Conservation (phyloP, 192 early-diverging fungal genomes). For the Piromyces finnis region DNA sequence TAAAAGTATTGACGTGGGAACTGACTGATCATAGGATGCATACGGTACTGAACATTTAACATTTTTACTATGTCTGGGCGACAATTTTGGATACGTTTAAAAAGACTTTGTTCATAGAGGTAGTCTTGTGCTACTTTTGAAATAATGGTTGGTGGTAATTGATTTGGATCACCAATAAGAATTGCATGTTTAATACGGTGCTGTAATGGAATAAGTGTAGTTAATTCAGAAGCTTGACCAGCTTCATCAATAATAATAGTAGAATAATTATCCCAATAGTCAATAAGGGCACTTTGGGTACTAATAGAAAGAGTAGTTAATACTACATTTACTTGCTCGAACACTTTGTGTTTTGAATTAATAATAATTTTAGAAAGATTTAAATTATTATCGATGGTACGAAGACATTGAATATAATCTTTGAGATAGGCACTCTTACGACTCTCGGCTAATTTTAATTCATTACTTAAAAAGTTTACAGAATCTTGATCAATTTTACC, state of each 20-base stretch:
- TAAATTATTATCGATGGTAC: not conserved
- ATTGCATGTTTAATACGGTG: conserved; percentile 64
- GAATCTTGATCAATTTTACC: conserved; percentile 2
- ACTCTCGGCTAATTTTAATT: conserved; percentile 3
- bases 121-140: conserved; percentile 45
- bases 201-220: conserved; percentile 71
- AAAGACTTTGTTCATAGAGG: conserved; percentile 73
- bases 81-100: conserved; percentile 62
- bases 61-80: conserved; percentile 47
- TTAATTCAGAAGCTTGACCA: conserved; percentile 76
- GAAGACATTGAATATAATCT: not conserved
- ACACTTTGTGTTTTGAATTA: conserved; percentile 34
- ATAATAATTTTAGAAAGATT: not conserved
- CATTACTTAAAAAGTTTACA: conserved; percentile 12
- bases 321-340: conserved; percentile 69
- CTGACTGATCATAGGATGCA: conserved; percentile 77
- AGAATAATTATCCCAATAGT: conserved; percentile 30
- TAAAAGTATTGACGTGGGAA: conserved; percentile 76
- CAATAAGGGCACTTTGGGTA: conserved; percentile 62
- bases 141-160: conserved; percentile 81
- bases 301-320: conserved; percentile 64
- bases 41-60: conserved; percentile 88
- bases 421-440: not conserved
- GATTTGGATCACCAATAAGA: conserved; percentile 85
- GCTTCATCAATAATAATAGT: conserved; percentile 93